Base-by-base conservation (phyloP, 2,329 filamentous ascomycete species). In the Fusarium kyushuense region DNA sequence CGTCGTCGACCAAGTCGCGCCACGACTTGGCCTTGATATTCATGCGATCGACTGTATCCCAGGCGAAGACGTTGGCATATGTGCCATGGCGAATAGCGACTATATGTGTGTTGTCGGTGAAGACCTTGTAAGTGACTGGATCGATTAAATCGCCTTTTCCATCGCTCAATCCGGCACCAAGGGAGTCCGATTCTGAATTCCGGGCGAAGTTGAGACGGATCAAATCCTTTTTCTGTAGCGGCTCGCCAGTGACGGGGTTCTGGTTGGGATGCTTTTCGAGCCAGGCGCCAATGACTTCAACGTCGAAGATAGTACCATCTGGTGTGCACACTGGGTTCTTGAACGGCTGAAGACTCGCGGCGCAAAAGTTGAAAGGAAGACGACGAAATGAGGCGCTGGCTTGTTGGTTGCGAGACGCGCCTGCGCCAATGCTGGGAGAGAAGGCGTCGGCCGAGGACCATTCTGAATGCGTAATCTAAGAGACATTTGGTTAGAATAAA, bases 1-100 rank as follows among this genome's bases (percentile, higher is more conserved):
- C 86, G 72, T 99, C 95, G 74, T 92, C 93, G 11, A 98, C 86
- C 42, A 99, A 81, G 79, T 99, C 96, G 69, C 85, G 87, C 96
- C 96, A 99, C 82, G 96, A 91, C 86, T 97, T 98, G 49, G 93
- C 86, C 83, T 98, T 98, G 79, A 99, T 91, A 78, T 99, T 99
- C 82, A 99, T 88, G 73, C 92, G 87, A 80, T 98, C 93, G 36
- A 99, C 89, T 2, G 96, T 99, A 75, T 99, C 96, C 88, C 91
- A 97, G 2, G 94, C 90, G 77, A 98, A 99, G 6, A 97, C 96
- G 79, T 99, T 99, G 49, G 95, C 95, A 59, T 94, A 95, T 56
- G 85, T 91, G 55, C 88, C 89, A 79, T 92, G 89, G 58, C 89
- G 86, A 67, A 99, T 85, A 17, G 94, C 95, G 45, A 98, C 93